Percentiles rank a stretch among this genome's conserved stretches.
Evolutionary conservation across 768 basidiomycete species (phyloP).

Genomic region (Mycena leptocephala): DNA sequence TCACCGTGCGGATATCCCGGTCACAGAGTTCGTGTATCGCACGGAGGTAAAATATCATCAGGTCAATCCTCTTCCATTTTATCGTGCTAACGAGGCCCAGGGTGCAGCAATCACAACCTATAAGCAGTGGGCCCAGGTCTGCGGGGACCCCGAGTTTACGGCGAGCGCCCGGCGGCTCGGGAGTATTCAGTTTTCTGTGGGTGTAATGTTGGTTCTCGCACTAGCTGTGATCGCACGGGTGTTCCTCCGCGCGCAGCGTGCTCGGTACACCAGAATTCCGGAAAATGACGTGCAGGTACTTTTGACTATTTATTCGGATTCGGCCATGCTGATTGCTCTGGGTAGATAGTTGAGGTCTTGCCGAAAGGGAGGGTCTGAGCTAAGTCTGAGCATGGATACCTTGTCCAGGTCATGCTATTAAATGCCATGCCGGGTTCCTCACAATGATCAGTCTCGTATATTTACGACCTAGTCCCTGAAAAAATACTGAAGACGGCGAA

Average conservation of each 20-base stretch:
- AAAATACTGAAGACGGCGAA: too few species aligned
- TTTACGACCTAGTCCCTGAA: too few species aligned
- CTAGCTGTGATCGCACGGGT: not conserved
- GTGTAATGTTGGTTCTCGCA: constrained; percentile 5
- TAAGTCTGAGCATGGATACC: too few species aligned
- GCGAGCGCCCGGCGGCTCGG: not conserved
- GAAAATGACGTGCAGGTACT: not conserved
- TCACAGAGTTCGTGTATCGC: constrained; percentile 90
- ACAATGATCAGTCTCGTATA: too few species aligned
- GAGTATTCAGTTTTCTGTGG: constrained; percentile 3
- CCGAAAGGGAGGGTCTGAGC: too few species aligned
- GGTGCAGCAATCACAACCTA: constrained; percentile 69
- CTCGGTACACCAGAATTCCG: not conserved
- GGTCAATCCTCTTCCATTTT: not conserved
- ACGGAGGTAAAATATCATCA: constrained; percentile 71
- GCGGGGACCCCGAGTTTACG: constrained; percentile 43
- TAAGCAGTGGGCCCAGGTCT: constrained; percentile 67
- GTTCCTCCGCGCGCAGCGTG: not conserved
- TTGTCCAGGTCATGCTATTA: too few species aligned
- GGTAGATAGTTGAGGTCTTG: too few species aligned
- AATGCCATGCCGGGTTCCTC: too few species aligned
- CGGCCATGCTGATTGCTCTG: too few species aligned
- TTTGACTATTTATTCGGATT: too few species aligned
- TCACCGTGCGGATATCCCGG: constrained; percentile 82
- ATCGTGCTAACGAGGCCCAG: constrained; percentile 31